Conservation (phyloP, 176 grass and related monocot genomes). For the Phoenix roebelenii region DNA sequence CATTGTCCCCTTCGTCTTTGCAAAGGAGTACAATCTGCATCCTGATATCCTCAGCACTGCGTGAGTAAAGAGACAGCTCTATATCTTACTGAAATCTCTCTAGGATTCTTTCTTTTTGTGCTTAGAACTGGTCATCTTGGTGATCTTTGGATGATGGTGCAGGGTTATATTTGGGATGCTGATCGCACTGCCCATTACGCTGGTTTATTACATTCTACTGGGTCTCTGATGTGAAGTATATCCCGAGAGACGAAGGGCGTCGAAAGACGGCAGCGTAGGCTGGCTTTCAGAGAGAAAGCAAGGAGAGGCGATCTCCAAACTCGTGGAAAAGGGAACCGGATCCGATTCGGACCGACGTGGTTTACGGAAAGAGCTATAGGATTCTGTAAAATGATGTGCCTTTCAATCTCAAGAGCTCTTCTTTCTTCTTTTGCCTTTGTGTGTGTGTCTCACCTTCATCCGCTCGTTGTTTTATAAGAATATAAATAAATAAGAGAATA, state of each 20-base stretch:
- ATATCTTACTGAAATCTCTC: neutral
- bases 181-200: conserved; percentile 84
- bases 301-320: neutral
- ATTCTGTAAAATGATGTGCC: conserved; percentile 40
- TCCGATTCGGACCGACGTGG: conserved; percentile 14
- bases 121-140: conserved; percentile 8
- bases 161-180: conserved; percentile 97
- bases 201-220: conserved; percentile 85
- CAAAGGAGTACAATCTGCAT: conserved; percentile 99
- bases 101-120: conserved; percentile 9
- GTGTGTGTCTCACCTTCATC: no score
- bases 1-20: conserved; percentile 97
- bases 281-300: neutral
- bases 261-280: conserved; percentile 8
- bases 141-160: conserved; percentile 12
- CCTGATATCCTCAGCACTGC: conserved; percentile 96
- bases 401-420: conserved; percentile 45
- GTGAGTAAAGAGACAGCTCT: conserved; percentile 23
- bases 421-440: neutral
- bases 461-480: no score
- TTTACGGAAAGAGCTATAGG: neutral
- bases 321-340: conserved; percentile 11
- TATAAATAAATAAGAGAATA: no score
- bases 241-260: neutral
- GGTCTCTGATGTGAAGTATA: conserved; percentile 39